These are phyloP conservation scores for Globisporangium polare DNA, from an alignment of 352 stramenopile species.

Conservation along the genomic window DNA sequence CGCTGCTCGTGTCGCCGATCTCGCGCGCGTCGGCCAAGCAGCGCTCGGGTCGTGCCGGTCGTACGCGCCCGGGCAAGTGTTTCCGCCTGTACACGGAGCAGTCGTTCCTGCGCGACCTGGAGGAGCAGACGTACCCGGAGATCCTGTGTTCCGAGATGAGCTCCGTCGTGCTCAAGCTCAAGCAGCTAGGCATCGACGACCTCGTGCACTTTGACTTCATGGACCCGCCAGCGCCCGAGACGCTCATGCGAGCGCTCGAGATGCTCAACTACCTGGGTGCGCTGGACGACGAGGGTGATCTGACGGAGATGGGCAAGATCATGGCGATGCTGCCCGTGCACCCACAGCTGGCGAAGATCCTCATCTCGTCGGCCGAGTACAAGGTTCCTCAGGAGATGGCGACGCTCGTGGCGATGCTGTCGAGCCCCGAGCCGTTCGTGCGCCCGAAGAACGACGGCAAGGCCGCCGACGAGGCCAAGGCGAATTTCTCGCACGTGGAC, in stretches of 20 bases:
- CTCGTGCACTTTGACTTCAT: slow-evolving; percentile 99
- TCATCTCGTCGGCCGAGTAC: slow-evolving; percentile 95
- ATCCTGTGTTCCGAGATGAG: slow-evolving; percentile 97
- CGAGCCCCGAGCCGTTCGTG: slow-evolving; percentile 92
- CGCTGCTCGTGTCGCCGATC: slow-evolving; percentile 97
- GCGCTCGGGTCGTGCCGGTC: slow-evolving; percentile 89
- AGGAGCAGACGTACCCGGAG: slow-evolving; percentile 99
- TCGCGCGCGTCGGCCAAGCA: slow-evolving; percentile 94
- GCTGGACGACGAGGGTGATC: slow-evolving; percentile 95
- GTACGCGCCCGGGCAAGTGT: slow-evolving; percentile 92
- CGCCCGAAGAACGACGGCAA: slow-evolving; percentile 96
- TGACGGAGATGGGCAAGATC: slow-evolving; percentile 90
- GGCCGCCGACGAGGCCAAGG: slow-evolving; percentile 95
- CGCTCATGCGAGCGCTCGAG: slow-evolving; percentile 97
- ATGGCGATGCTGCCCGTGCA: slow-evolving; percentile 98
- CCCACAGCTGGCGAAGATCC: slow-evolving; percentile 96
- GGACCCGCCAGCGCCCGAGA: slow-evolving; percentile 98
- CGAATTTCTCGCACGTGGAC: slow-evolving; percentile 93
- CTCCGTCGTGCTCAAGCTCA: slow-evolving; percentile 95
- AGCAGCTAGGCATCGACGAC: slow-evolving; percentile 99
- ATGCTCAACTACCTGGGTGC: slow-evolving; percentile 98
- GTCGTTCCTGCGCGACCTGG: slow-evolving; percentile 96
- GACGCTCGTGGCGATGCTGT: slow-evolving; percentile 97
- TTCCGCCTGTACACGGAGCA: slow-evolving; percentile 98
- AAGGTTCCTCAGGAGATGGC: slow-evolving; percentile 96